These are phyloP conservation scores for Xylaria grammica DNA, from an alignment of 495 filamentous ascomycete species.

Conservation along the genomic window DNA sequence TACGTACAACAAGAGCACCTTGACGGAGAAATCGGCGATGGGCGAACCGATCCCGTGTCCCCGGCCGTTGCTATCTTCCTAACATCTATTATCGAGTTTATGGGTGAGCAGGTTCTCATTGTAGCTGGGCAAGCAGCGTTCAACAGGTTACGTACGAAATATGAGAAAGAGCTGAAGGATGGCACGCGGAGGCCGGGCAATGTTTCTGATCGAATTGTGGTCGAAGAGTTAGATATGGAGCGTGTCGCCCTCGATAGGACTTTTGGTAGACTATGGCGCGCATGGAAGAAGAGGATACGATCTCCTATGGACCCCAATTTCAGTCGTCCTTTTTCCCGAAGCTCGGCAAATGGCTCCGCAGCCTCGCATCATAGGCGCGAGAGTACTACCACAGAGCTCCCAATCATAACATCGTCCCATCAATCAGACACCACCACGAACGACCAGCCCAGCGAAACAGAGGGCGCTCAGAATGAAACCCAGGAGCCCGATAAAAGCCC, in stretches of 20 bases:
- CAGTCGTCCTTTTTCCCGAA: constrained; percentile 46
- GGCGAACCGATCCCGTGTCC: constrained; percentile 71
- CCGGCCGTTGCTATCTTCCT: constrained; percentile 95
- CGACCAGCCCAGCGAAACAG: constrained; percentile 18
- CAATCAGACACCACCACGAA: constrained; percentile 24
- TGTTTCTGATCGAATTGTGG: constrained; percentile 67
- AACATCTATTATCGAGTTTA: constrained; percentile 90
- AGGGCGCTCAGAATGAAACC: constrained; percentile 23
- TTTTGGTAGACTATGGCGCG: constrained; percentile 88
- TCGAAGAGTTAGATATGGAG: constrained; percentile 93
- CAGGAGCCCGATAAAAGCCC: constrained; percentile 43
- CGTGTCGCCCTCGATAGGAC: constrained; percentile 88
- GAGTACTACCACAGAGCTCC: constrained; percentile 38
- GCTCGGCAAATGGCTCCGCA: constrained; percentile 36
- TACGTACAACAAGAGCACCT: constrained; percentile 76
- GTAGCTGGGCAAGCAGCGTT: constrained; percentile 90
- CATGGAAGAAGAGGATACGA: constrained; percentile 87
- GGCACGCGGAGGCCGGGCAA: constrained; percentile 45
- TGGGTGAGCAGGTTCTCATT: constrained; percentile 87
- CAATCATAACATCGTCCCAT: constrained; percentile 18
- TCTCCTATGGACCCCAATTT: constrained; percentile 48
- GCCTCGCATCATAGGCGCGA: constrained; percentile 41
- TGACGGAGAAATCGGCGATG: constrained; percentile 59
- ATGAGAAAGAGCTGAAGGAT: constrained; percentile 57
- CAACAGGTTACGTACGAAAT: constrained; percentile 63